A percentile compares a stretch with the other conserved stretches of the same genome.
Conservation (phyloP, 192 early-diverging fungal genomes). For the Diversispora eburnea region DNA sequence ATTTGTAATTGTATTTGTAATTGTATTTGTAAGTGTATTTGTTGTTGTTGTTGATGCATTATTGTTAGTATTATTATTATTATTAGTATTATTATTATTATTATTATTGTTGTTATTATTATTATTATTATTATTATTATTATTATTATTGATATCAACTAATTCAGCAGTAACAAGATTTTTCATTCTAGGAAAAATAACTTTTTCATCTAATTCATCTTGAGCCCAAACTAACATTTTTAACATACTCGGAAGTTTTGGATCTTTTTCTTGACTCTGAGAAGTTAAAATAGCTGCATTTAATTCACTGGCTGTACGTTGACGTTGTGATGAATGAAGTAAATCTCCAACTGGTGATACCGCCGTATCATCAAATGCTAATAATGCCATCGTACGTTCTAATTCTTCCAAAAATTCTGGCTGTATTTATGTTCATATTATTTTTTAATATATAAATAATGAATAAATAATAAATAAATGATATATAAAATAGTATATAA, state of each 20-base stretch:
- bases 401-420: slow-evolving; percentile 94
- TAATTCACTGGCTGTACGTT: slow-evolving; percentile 90
- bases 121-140: not conserved
- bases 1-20: no score
- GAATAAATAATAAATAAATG: not conserved
- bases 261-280: slow-evolving; percentile 90
- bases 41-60: no score
- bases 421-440: slow-evolving; percentile 30
- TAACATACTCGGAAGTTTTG: slow-evolving; percentile 86
- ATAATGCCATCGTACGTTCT: slow-evolving; percentile 92
- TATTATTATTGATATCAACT: slow-evolving; percentile 31
- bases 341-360: slow-evolving; percentile 81
- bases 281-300: slow-evolving; percentile 89
- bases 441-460: not conserved
- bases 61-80: no score
- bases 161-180: slow-evolving; percentile 81
- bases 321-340: slow-evolving; percentile 83
- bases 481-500: slow-evolving; percentile 27
- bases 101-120: no score
- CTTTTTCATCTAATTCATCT: slow-evolving; percentile 83
- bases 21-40: no score
- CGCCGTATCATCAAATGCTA: slow-evolving; percentile 80
- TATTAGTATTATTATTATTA: no score
- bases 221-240: slow-evolving; percentile 95
- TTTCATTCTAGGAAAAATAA: slow-evolving; percentile 79